A percentile compares a stretch with the other conserved stretches of the same genome.
Evolutionary conservation across 1,139 yeast genomes (phyloP).

Genomic region (Meyerozyma smithsonii): DNA sequence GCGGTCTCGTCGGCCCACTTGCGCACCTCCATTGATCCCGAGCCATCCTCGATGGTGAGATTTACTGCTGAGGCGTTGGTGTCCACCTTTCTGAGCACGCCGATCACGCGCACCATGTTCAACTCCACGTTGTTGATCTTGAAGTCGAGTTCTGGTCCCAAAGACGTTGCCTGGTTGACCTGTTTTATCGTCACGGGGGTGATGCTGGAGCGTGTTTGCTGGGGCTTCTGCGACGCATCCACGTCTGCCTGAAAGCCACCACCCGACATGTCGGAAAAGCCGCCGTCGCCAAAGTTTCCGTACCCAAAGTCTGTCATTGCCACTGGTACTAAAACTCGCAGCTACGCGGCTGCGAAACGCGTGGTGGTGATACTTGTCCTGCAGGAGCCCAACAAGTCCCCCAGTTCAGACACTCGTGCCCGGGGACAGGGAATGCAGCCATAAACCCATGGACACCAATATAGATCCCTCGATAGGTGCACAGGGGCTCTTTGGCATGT

Average conservation of each 20-base stretch:
- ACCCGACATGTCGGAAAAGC: conserved; percentile 21
- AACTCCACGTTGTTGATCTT: conserved; percentile 58
- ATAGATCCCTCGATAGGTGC: conserved; percentile 9
- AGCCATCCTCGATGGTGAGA: conserved; percentile 76
- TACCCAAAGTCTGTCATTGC: conserved; percentile 7
- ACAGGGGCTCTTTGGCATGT: conserved; percentile 7
- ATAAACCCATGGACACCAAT: conserved; percentile 7
- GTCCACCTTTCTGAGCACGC: conserved; percentile 57
- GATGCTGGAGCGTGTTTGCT: conserved; percentile 41
- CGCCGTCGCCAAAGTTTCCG: conserved; percentile 26
- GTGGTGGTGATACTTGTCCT: conserved; percentile 2
- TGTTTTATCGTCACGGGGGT: conserved; percentile 87
- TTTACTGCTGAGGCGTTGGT: conserved; percentile 51
- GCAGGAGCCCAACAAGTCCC: no score
- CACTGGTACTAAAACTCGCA: neutral
- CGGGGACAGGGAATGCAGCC: no score
- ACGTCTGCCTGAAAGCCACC: conserved; percentile 33
- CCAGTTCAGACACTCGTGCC: no score
- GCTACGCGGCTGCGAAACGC: neutral
- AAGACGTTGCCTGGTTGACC: conserved; percentile 60
- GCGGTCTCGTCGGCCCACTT: conserved; percentile 61
- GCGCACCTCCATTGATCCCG: conserved; percentile 69
- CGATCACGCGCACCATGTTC: conserved; percentile 60
- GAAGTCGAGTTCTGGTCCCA: conserved; percentile 73
- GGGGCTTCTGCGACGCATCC: conserved; percentile 28